These are phyloP conservation scores for Lonicera japonica DNA, from an alignment of 129 eudicot genomes.

Conservation along the genomic window DNA sequence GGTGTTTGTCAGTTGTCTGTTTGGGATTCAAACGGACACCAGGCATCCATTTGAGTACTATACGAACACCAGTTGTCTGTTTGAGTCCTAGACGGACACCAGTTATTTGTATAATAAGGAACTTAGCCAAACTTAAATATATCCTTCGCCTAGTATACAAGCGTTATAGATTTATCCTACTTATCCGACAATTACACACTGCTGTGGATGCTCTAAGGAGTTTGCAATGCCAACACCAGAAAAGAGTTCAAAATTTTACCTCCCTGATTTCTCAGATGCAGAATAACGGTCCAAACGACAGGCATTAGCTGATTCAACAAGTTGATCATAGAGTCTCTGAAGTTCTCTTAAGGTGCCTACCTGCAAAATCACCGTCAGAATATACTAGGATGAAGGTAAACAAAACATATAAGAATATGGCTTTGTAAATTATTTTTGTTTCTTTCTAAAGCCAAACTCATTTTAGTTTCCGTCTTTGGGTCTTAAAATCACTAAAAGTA, in stretches of 20 bases:
- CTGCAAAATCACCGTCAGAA: slow-evolving; percentile 33
- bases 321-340: slow-evolving; percentile 90
- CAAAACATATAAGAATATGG: background rate
- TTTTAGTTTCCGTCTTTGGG: background rate
- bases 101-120: no score
- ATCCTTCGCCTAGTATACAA: no score
- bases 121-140: no score
- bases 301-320: slow-evolving; percentile 64
- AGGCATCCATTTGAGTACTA: no score
- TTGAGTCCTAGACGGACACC: no score
- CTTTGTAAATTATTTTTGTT: background rate
- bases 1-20: no score
- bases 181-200: no score
- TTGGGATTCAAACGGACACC: no score
- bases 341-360: slow-evolving; percentile 71
- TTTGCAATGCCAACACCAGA: background rate
- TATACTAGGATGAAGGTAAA: background rate
- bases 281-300: slow-evolving; percentile 89
- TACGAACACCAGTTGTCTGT: no score
- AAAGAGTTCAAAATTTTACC: slow-evolving; percentile 30
- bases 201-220: no score
- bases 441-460: background rate
- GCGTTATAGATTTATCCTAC: no score
- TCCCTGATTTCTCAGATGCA: slow-evolving; percentile 65
- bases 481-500: background rate